Conservation (phyloP, 2,329 filamentous ascomycete genomes). For the Colletotrichum neosansevieriae region DNA sequence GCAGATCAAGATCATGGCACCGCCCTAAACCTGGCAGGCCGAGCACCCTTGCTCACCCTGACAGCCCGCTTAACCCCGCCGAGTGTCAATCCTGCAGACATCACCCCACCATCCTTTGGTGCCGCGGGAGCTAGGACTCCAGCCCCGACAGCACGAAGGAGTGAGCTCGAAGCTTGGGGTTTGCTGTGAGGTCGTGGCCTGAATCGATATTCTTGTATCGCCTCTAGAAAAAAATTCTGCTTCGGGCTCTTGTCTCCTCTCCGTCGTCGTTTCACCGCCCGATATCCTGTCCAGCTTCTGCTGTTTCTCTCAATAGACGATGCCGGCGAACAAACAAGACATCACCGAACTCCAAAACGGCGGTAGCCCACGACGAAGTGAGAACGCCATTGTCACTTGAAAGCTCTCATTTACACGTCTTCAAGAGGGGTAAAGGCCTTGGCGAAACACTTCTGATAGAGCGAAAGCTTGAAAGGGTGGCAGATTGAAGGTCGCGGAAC, state of each 20-base stretch:
- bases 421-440: constrained; percentile 19
- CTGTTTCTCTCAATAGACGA: not conserved
- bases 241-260: not conserved
- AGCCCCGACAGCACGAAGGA: constrained; percentile 16
- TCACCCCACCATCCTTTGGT: constrained; percentile 31
- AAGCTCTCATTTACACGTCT: not conserved
- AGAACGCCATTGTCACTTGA: not conserved
- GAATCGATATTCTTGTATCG: constrained; percentile 14
- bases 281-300: not conserved
- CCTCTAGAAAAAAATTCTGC: not conserved
- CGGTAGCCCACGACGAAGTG: not conserved
- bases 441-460: constrained; percentile 19
- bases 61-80: constrained; percentile 24
- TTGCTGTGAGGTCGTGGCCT: not conserved
- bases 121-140: constrained; percentile 33
- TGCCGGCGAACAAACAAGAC: not conserved
- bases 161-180: constrained; percentile 17
- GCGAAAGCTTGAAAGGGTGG: not conserved
- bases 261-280: not conserved
- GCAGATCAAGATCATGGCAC: constrained; percentile 12
- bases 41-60: not conserved
- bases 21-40: constrained; percentile 9
- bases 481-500: not conserved
- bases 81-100: constrained; percentile 39
- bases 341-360: not conserved